Evolutionary conservation across 257 asterid species (phyloP), one percentile per base, ranked within the genome.

Genomic region (Salvia miltiorrhiza): DNA sequence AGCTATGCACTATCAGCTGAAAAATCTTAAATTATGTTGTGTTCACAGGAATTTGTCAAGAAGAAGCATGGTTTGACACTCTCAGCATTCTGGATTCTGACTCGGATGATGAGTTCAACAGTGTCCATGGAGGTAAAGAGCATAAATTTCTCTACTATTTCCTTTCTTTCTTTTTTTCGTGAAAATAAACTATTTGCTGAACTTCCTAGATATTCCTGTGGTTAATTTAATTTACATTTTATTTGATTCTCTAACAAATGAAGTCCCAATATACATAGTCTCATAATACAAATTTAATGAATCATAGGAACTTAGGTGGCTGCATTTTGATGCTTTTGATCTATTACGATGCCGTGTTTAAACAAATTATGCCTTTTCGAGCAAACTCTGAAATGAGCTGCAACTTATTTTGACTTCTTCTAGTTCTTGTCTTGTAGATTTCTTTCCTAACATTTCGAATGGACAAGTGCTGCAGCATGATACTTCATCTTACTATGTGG

Each of bases 21-120:
- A 54, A 44, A 37, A 24, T 68, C 52, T 33, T 39, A 24, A 54
- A 3, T 30, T 60, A 54, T 32, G 28, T 67, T 64, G 19, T 73
- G 70, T 50, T 77, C 73, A 66, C 86, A 94, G 99, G 87, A 72
- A 63, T 83, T 73, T 79, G 86, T 79, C 90, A 84, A 54, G 99
- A 91, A 68, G 99, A 94, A 39, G 81, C 96, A 39, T 94, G 96
- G 95, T 94, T 89, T 24, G 99, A 94, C 77, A 83, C 99, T 26
- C 65, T 80, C 77, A 94, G 99, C 82, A 78, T 89, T 69, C 79
- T 91, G 62, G 99, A 91, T 21, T 91, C 97, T 2, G 99, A 94
- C 60, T 88, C 99, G 10, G 97, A 94, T 68, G 99, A 94, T 24
- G 98, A 94, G 41, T 87, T 78, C 69, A 78, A 88, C 70, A 94